phyloP scores from a whole-genome alignment of 305 asterid genomes.

The Fraxinus floribunda region DNA sequence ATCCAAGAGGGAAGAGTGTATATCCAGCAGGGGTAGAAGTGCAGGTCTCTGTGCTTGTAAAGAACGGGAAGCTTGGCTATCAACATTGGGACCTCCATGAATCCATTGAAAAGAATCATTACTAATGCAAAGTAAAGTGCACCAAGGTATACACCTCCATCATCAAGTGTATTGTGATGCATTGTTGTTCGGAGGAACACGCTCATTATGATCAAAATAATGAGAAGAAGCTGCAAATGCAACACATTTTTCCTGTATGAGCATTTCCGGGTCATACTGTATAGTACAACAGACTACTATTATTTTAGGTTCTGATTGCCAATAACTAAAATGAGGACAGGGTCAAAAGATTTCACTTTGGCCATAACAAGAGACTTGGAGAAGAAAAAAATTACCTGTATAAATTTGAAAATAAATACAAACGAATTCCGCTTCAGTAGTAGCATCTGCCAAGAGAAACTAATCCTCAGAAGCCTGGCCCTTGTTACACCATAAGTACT shows the following conservation, averaged over 20 bases:
- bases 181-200: constrained; percentile 78
- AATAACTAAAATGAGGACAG: constrained; percentile 12
- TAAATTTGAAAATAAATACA: constrained; percentile 57
- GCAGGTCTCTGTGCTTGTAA: constrained; percentile 75
- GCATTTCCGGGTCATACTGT: constrained; percentile 5
- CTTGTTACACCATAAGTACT: constrained; percentile 50
- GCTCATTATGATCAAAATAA: constrained; percentile 61
- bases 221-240: constrained; percentile 57
- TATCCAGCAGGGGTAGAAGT: constrained; percentile 70
- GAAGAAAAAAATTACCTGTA: constrained; percentile 44
- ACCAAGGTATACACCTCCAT: constrained; percentile 77
- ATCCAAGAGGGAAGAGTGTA: constrained; percentile 76
- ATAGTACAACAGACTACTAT: background rate
- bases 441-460: constrained; percentile 69
- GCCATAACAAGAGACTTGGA: constrained; percentile 3
- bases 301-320: constrained; percentile 3
- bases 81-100: constrained; percentile 79
- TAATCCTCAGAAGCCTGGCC: constrained; percentile 47
- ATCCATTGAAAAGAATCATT: constrained; percentile 78
- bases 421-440: constrained; percentile 62
- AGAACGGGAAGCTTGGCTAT: constrained; percentile 73
- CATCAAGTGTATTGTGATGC: constrained; percentile 63
- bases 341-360: constrained; percentile 3
- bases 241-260: constrained; percentile 18
- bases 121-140: constrained; percentile 75